Evolutionary conservation across 495 filamentous ascomycete genomes (phyloP).

Genomic region (Baudoinia panamericana): DNA sequence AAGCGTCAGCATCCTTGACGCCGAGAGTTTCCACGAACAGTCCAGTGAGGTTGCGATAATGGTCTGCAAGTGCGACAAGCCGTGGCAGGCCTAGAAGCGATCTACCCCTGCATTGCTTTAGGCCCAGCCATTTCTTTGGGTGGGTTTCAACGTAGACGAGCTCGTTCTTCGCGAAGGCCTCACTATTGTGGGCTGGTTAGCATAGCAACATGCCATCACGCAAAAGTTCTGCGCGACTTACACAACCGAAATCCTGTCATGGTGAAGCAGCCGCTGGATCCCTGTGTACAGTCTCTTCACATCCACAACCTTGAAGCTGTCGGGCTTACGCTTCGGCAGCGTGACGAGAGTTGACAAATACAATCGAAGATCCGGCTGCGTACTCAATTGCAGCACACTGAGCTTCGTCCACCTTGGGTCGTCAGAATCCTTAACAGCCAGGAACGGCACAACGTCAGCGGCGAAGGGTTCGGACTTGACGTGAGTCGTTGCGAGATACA

Average conservation of each 20-base stretch:
- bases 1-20: neutral
- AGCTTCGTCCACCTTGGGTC: conserved; percentile 2
- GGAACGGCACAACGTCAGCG: neutral
- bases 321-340: neutral
- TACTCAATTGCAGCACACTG: neutral
- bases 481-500: neutral
- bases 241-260: neutral
- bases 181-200: too few species aligned
- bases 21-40: neutral
- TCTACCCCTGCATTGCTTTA: neutral
- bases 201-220: too few species aligned
- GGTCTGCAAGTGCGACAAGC: neutral
- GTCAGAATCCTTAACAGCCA: neutral
- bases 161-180: neutral
- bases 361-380: neutral
- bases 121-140: neutral
- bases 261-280: neutral
- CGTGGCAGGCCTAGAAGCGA: neutral
- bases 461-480: neutral
- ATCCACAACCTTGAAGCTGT: neutral
- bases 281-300: conserved; percentile 3
- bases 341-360: neutral
- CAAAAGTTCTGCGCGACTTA: neutral
- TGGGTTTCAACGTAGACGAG: neutral
- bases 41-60: neutral